phyloP scores from a whole-genome alignment of 2,329 filamentous ascomycete species.

The Coniochaeta ligniaria region DNA sequence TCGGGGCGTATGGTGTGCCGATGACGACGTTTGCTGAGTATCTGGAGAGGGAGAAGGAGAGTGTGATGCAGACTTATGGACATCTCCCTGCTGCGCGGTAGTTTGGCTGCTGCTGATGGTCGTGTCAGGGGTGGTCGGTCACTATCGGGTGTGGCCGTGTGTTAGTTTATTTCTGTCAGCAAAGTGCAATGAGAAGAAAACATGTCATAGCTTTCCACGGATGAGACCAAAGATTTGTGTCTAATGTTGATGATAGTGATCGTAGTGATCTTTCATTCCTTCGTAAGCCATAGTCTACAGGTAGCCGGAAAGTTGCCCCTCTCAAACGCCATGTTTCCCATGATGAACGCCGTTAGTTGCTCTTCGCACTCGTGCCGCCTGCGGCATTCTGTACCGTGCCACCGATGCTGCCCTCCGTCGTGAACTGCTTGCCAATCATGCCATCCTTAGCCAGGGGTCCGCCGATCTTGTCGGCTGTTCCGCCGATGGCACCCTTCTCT shows the following conservation, averaged over 20 bases:
- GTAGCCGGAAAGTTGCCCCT: neutral
- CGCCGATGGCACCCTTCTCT: constrained; percentile 42
- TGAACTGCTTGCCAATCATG: constrained; percentile 48
- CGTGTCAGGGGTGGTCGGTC: no score
- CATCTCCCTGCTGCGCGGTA: neutral
- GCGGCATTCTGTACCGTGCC: constrained; percentile 40
- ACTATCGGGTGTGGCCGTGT: no score
- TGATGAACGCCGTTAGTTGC: constrained; percentile 4
- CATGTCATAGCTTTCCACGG: no score
- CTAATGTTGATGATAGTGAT: neutral
- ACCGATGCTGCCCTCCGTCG: constrained; percentile 41
- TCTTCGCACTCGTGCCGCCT: constrained; percentile 26
- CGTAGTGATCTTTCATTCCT: neutral
- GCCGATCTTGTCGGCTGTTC: constrained; percentile 41
- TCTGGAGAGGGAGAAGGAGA: constrained; percentile 20
- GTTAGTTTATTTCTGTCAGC: no score
- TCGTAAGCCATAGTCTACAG: neutral
- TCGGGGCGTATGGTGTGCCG: neutral
- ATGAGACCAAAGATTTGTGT: no score
- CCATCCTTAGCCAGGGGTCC: constrained; percentile 43
- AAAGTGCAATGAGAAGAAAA: no score
- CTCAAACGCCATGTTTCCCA: neutral
- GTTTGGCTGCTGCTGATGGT: neutral
- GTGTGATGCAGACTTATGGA: neutral
- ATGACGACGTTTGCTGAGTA: constrained; percentile 18